Evolutionary conservation across 495 filamentous ascomycete species (phyloP), one percentile per base, ranked within the genome.

Genomic region (Aspergillus biplanus): DNA sequence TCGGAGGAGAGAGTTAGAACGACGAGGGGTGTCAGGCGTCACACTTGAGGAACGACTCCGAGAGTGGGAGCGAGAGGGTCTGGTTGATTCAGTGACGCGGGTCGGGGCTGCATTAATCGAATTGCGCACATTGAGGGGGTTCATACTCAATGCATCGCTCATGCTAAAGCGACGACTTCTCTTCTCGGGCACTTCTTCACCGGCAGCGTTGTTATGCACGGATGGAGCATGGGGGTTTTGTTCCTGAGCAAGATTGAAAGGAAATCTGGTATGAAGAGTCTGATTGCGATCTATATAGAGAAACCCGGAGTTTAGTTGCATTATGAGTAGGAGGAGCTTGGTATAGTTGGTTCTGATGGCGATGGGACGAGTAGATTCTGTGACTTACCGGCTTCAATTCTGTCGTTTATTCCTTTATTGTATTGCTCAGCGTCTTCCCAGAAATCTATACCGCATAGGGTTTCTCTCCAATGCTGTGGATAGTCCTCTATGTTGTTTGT

Each of bases 381-480:
- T 34, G 5, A 65, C 66, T 71, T 16, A 66, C 65, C 59, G 8
- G 57, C 52, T 46, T 71, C 65, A n/a, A 69, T 67, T 33, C 52
- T 46, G 33, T 65, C 61, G 35, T 66, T 58, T 37, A 63, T 65
- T 12, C 48, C 32, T 49, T 61, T 59, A 56, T 67, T 71, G 49
- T 39, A 66, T 5, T 53, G 13, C 34, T 69, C 64, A 12, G 65
- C 65, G 49, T 74, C 69, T 61, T 63, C 67, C 75, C 75, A 78
- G 59, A 78, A 76, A 4, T 64, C 67, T 27, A 46, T 58, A 11
- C 75, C 75, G 39, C 75, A 56, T 4, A 78, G 66, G 18, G 71
- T 72, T 18, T 39, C 49, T n/a, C 65, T 50, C 75, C 75, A 78
- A 65, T 74, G 75, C 5, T 32, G 50, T 32, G 69, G 58, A 56